Percentiles rank a stretch among this genome's conserved stretches.
Evolutionary conservation across 179 eudicot genomes (phyloP).

Genomic region (Drosera spatulata): DNA sequence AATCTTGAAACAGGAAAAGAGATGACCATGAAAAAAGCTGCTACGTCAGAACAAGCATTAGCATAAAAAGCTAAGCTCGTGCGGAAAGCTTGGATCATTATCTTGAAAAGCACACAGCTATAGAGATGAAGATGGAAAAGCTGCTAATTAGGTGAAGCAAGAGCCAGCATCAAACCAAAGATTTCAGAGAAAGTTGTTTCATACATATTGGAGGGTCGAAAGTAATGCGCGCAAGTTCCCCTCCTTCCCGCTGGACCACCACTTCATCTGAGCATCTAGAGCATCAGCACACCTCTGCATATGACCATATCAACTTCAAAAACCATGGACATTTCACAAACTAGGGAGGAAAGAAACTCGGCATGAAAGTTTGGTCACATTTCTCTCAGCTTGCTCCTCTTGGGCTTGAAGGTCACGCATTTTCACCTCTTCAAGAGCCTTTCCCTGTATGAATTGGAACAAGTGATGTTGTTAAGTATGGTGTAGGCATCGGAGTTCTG

Average conservation of each 20-base stretch:
- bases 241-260: constrained; percentile 68
- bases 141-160: neutral
- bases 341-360: neutral
- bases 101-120: neutral
- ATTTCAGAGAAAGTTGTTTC: constrained; percentile 10
- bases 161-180: neutral
- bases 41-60: no score
- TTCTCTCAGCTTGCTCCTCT: constrained; percentile 89
- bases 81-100: no score
- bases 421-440: constrained; percentile 94
- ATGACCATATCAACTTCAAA: constrained; percentile 1
- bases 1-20: neutral
- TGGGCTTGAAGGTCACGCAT: constrained; percentile 76
- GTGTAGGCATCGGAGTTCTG: neutral
- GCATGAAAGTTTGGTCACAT: constrained; percentile 31
- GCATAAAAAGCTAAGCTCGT: no score
- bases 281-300: constrained; percentile 66
- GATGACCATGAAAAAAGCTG: neutral
- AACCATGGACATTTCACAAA: neutral
- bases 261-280: constrained; percentile 59
- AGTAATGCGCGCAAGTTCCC: constrained; percentile 69
- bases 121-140: neutral
- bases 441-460: constrained; percentile 42
- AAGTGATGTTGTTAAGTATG: constrained; percentile 3
- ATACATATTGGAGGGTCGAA: constrained; percentile 72